Evolutionary conservation across 306 rosid species (phyloP).

Genomic region (Clitoria ternatea): DNA sequence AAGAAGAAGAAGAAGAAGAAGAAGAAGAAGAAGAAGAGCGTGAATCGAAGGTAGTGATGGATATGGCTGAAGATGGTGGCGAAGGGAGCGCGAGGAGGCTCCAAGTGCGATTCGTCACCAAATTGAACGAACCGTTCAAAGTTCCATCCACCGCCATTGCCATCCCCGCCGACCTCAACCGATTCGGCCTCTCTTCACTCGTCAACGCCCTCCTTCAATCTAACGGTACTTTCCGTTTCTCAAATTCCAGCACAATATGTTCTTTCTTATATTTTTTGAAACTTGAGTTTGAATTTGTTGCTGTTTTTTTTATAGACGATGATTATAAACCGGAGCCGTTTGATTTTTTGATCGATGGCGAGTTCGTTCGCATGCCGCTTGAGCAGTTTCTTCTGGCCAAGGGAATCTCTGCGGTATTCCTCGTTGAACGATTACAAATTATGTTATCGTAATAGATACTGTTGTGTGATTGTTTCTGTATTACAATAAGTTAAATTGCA

Average conservation of each 20-base stretch:
- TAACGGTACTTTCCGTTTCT: slow-evolving; percentile 28
- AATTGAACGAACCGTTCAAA: slow-evolving; percentile 45
- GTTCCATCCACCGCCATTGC: slow-evolving; percentile 54
- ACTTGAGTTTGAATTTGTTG: background rate
- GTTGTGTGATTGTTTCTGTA: background rate
- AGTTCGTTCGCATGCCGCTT: slow-evolving; percentile 79
- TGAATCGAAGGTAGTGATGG: slow-evolving; percentile 20
- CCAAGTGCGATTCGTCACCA: slow-evolving; percentile 80
- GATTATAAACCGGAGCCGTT: slow-evolving; percentile 67
- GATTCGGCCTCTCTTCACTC: slow-evolving; percentile 75
- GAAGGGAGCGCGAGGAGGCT: slow-evolving; percentile 45
- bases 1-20: too few relatives aligned
- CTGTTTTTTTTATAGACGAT: slow-evolving; percentile 35
- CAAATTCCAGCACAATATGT: background rate
- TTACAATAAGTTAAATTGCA: background rate
- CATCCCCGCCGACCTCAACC: slow-evolving; percentile 64
- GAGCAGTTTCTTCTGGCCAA: slow-evolving; percentile 82
- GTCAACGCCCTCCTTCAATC: slow-evolving; percentile 67
- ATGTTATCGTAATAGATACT: background rate
- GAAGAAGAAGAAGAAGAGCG: too few relatives aligned
- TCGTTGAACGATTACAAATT: background rate
- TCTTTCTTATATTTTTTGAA: background rate
- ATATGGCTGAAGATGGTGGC: slow-evolving; percentile 38
- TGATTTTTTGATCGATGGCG: slow-evolving; percentile 87
- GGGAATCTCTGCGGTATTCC: slow-evolving; percentile 72